Percentiles rank a stretch among this genome's conserved stretches.
Evolutionary conservation across 2,329 filamentous ascomycete species (phyloP).

Genomic region (Claviceps lovelessii): DNA sequence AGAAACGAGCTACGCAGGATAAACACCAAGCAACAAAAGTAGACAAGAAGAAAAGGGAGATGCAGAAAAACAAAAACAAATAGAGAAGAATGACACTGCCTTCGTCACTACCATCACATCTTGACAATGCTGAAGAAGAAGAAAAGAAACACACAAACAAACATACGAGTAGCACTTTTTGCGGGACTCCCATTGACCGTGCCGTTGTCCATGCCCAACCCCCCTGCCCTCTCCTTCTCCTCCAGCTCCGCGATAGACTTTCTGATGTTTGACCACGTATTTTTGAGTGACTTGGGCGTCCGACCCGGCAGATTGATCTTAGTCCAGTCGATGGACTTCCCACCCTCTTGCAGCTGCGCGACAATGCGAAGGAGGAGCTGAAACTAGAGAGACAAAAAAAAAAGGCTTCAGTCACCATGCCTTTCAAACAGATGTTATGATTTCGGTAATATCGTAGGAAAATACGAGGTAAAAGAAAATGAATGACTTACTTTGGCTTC

Average conservation of each 20-base stretch:
- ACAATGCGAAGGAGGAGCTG: constrained; percentile 24
- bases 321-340: constrained; percentile 22
- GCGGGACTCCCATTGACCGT: background rate
- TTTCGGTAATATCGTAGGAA: too few species aligned
- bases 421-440: too few species aligned
- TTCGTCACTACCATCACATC: background rate
- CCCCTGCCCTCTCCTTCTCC: constrained; percentile 3
- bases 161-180: constrained; percentile 13
- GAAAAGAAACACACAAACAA: background rate
- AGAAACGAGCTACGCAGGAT: too few species aligned
- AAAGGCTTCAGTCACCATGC: too few species aligned
- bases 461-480: too few species aligned
- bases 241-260: constrained; percentile 23
- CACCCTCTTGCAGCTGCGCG: constrained; percentile 18
- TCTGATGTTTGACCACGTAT: constrained; percentile 23
- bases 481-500: constrained; percentile 24
- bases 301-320: constrained; percentile 22
- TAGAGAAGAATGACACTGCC: background rate
- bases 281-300: constrained; percentile 23
- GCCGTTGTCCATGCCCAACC: background rate
- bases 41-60: background rate
- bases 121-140: background rate
- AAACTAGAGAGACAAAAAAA: too few species aligned
- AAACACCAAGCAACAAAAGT: background rate
- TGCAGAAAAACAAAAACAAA: background rate